Base-by-base conservation (phyloP, 768 basidiomycete species). In the Hygrocybe punicea region DNA sequence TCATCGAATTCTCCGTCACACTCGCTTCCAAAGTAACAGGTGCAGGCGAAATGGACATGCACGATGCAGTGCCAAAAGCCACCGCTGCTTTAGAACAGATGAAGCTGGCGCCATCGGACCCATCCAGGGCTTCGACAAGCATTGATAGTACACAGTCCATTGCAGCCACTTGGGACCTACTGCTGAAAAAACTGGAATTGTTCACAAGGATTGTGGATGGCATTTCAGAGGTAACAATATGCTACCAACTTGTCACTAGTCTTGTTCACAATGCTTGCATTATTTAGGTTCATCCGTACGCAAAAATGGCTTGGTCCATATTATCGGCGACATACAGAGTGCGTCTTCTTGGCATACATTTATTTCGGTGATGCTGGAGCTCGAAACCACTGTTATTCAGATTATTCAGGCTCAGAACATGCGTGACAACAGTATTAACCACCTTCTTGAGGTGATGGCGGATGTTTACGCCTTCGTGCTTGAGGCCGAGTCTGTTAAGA, bases 231-330 rank as follows among this genome's bases (percentile, higher is more conserved):
- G 45, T 49, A 10, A 23, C 16, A 17, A 19, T 45, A 2, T 11
- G 7, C 9, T 35, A 14, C 16, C 33, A 23, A 19, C 21, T 54
- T 14, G 10, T n/a, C 14, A 13, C 5, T 44, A n/a, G 14, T 14
- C 37, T 34, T 44, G 39, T 16, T 24, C 36, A 8, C 19, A 14
- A 3, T 34, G 21, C 3, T 21, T 49, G 4, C 29, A 14, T 19
- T 49, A 21, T 29, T 29, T 14, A 57, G 56, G 49, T 51, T 16
- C 49, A 57, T 45, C 56, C 56, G 13, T 57, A 57, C 40, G 47
- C 49, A 7, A 36, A 57, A 21, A 51, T 51, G 19, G 56, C 56
- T 14, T 57, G 56, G 56, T 29, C 2, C 6, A 35, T 51, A 23
- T 25, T 57, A 6, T 57, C 56, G 8, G 34, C 40, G 5, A 29